A percentile compares a stretch with the other conserved stretches of the same genome.
Evolutionary conservation across 1,284 basidiomycete genomes (phyloP).

Genomic region (Puccinia polysora): DNA sequence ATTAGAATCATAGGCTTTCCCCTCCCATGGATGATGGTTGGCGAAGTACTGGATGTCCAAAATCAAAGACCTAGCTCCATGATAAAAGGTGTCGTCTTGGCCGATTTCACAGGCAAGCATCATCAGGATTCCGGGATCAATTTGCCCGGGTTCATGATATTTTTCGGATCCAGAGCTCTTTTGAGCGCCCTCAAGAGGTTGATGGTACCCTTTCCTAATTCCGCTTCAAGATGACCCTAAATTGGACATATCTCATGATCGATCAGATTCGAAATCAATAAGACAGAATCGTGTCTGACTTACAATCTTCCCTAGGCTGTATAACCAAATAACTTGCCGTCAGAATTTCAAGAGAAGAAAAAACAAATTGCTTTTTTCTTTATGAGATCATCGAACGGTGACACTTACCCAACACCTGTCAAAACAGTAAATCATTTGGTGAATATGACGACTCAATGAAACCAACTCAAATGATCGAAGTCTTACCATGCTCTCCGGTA

Average conservation of each 20-base stretch:
- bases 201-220: conserved; percentile 48
- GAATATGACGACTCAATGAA: background rate
- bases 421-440: background rate
- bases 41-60: background rate
- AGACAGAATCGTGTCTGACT: no score
- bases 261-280: no score
- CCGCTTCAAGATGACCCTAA: conserved; percentile 45
- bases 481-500: conserved; percentile 53
- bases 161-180: conserved; percentile 48
- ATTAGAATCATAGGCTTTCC: no score
- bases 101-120: no score
- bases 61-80: background rate
- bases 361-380: no score
- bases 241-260: no score
- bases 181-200: conserved; percentile 49
- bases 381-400: no score
- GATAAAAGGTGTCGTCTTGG: background rate
- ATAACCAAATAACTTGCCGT: no score
- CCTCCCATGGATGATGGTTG: no score
- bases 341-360: no score
- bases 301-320: conserved; percentile 9
- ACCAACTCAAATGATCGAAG: conserved; percentile 23
- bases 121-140: conserved; percentile 14
- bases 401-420: conserved; percentile 28
- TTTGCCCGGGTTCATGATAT: conserved; percentile 50